Evolutionary conservation across 306 rosid genomes (phyloP).

Genomic region (Lotus japonicus): DNA sequence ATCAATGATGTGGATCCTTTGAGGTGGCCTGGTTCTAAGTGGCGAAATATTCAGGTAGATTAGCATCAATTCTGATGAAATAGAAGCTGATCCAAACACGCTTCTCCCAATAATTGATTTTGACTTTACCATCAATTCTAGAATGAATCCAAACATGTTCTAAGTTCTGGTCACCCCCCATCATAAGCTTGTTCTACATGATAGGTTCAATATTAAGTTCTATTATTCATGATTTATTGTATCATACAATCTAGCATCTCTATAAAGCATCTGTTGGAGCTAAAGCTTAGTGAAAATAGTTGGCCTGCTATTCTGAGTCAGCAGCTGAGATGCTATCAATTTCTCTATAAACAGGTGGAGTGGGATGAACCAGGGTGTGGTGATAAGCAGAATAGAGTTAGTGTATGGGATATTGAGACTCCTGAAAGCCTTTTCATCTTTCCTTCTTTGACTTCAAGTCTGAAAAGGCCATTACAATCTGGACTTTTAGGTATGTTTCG

Average conservation of each 20-base stretch:
- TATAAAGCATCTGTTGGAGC: too few relatives aligned
- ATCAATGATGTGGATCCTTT: constrained; percentile 82
- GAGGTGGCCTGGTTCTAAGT: constrained; percentile 95
- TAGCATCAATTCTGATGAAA: too few relatives aligned
- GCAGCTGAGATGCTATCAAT: not conserved
- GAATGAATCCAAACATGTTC: too few relatives aligned
- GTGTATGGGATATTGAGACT: constrained; percentile 95
- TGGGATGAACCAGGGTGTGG: constrained; percentile 99
- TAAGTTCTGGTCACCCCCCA: not conserved
- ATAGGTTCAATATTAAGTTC: not conserved
- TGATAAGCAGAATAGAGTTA: constrained; percentile 85
- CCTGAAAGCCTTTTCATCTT: constrained; percentile 94
- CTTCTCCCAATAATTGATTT: too few relatives aligned
- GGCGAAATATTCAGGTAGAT: constrained; percentile 93
- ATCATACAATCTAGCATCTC: not conserved
- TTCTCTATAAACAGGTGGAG: constrained; percentile 53
- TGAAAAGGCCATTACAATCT: constrained; percentile 71
- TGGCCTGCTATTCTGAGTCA: too few relatives aligned
- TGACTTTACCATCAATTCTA: too few relatives aligned
- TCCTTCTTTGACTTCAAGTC: constrained; percentile 83
- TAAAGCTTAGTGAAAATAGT: too few relatives aligned
- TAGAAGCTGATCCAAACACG: too few relatives aligned
- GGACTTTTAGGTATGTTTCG: constrained; percentile 54
- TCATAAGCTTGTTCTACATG: not conserved
- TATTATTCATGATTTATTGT: not conserved